phyloP scores from a whole-genome alignment of 192 early-diverging fungal species.

The Gonapodya prolifera region DNA sequence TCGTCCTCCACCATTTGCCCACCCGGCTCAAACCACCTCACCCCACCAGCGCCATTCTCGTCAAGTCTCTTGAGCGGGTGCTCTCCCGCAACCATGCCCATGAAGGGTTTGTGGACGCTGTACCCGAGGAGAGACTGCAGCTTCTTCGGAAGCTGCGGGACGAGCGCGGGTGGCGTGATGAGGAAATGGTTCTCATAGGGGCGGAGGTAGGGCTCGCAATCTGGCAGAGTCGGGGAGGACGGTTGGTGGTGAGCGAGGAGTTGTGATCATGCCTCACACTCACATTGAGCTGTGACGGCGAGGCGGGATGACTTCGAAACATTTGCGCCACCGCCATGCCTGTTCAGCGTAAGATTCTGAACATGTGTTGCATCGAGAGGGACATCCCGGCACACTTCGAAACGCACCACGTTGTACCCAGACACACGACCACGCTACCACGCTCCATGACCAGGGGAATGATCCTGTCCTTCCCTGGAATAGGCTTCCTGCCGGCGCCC shows the following conservation, averaged over 20 bases:
- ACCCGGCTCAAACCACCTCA: neutral
- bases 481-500: neutral
- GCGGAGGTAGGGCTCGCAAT: conserved; percentile 1
- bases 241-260: neutral
- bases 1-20: no score
- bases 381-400: no score
- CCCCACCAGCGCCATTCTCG: neutral
- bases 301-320: neutral
- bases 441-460: neutral
- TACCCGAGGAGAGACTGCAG: neutral
- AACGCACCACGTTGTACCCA: neutral
- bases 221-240: neutral
- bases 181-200: conserved; percentile 2
- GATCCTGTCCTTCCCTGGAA: neutral
- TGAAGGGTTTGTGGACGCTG: neutral
- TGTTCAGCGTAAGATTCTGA: no score
- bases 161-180: neutral
- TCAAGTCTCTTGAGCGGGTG: conserved; percentile 1
- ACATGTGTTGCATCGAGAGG: no score
- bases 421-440: neutral
- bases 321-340: neutral
- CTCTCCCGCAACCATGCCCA: neutral
- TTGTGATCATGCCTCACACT: neutral
- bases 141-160: neutral
- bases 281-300: neutral